Evolutionary conservation across 2,329 filamentous ascomycete species (phyloP).

Genomic region (Seiridium unicorne): DNA sequence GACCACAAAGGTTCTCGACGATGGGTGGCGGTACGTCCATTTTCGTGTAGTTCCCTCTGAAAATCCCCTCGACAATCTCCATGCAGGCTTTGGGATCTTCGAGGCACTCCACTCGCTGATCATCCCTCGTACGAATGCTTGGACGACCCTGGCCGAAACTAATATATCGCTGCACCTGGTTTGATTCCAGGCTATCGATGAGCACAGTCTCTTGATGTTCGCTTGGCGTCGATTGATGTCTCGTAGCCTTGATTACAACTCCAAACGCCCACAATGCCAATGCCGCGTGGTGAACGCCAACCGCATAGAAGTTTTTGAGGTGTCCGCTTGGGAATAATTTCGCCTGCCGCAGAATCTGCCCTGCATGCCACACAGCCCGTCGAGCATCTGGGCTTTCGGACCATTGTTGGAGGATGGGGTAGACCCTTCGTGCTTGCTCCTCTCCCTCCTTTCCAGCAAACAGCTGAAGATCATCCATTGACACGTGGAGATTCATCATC

Average conservation of each 20-base stretch:
- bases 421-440: constrained; percentile 60
- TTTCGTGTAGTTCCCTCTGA: constrained; percentile 50
- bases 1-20: constrained; percentile 64
- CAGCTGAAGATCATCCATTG: constrained; percentile 63
- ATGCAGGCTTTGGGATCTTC: constrained; percentile 59
- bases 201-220: constrained; percentile 43
- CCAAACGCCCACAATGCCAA: constrained; percentile 70
- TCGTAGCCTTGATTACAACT: constrained; percentile 48
- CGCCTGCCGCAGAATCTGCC: constrained; percentile 62
- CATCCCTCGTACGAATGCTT: constrained; percentile 35
- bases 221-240: constrained; percentile 24
- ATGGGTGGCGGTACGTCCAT: constrained; percentile 53
- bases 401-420: constrained; percentile 60
- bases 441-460: constrained; percentile 68
- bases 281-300: constrained; percentile 67
- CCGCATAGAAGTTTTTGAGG: constrained; percentile 65
- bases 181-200: constrained; percentile 55
- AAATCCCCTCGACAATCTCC: constrained; percentile 54
- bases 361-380: constrained; percentile 65
- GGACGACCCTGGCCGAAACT: constrained; percentile 53
- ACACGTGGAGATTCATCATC: constrained; percentile 63
- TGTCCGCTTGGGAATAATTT: constrained; percentile 50
- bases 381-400: constrained; percentile 52
- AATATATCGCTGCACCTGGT: constrained; percentile 56
- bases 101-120: constrained; percentile 37